Percentiles rank a stretch among this genome's conserved stretches.
Conservation (phyloP, 179 eudicot genomes). For the Beta lomatogona region DNA sequence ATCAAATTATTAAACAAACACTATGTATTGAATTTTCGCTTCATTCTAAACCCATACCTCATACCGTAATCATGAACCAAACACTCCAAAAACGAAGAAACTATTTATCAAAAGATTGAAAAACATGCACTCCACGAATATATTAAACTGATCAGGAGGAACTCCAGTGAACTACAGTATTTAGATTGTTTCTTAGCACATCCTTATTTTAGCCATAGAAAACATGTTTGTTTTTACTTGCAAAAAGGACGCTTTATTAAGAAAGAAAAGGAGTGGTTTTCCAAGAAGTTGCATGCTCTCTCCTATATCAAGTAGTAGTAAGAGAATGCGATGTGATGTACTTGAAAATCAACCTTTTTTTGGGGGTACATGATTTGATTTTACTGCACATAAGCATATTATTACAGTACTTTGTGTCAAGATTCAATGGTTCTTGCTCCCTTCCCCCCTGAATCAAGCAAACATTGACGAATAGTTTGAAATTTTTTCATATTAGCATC, state of each 20-base stretch:
- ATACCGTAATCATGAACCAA: no score
- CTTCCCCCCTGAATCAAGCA: not conserved
- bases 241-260: not conserved
- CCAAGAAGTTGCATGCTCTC: not conserved
- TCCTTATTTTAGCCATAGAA: not conserved
- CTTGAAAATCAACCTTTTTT: not conserved
- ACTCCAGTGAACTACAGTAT: no score
- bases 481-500: not conserved
- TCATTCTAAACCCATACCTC: no score
- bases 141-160: no score
- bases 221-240: no score
- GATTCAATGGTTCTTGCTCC: not conserved
- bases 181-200: not conserved
- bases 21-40: no score
- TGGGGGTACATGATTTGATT: no score
- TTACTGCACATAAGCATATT: not conserved
- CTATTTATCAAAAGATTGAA: no score
- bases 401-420: not conserved
- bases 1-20: no score
- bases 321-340: not conserved
- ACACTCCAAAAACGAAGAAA: no score
- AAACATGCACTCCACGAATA: no score
- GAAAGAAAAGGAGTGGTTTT: slow-evolving; percentile 15
- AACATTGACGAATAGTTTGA: not conserved
- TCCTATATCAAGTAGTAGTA: not conserved